These are phyloP conservation scores for Alopecurus myosuroides DNA, from an alignment of 176 grass and related monocot species.

Conservation along the genomic window DNA sequence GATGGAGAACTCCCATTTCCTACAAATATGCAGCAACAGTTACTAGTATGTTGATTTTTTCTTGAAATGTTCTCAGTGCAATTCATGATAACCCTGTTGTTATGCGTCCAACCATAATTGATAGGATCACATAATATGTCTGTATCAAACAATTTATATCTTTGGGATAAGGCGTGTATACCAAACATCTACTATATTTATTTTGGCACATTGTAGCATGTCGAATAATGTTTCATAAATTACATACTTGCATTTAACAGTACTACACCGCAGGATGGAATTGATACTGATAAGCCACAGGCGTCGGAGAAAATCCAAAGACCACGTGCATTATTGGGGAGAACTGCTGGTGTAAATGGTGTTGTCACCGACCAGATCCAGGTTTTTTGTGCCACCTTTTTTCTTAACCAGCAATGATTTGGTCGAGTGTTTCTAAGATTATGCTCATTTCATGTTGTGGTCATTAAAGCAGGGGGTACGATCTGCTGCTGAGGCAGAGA, in stretches of 20 bases:
- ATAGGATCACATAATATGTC: not conserved
- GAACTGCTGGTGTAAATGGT: constrained; percentile 76
- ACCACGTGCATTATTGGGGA: constrained; percentile 59
- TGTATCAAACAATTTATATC: not conserved
- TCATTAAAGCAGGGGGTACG: constrained; percentile 56
- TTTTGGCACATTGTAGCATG: not conserved
- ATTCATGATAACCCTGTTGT: not conserved
- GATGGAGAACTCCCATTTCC: not conserved
- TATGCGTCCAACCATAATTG: not conserved
- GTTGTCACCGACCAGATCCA: constrained; percentile 71
- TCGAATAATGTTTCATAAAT: not conserved
- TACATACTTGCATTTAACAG: not conserved
- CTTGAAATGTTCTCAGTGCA: not conserved
- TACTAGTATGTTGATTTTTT: not conserved
- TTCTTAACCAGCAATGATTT: not conserved
- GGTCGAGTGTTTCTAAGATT: not conserved
- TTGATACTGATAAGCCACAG: constrained; percentile 62
- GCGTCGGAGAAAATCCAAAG: constrained; percentile 72
- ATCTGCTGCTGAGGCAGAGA: constrained; percentile 62
- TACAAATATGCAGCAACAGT: not conserved
- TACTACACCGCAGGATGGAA: constrained; percentile 50
- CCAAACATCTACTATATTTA: not conserved
- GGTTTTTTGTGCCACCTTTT: constrained; percentile 39
- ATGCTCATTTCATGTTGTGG: constrained; percentile 11
- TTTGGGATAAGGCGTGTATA: not conserved